Evolutionary conservation across 192 early-diverging fungal species (phyloP), one percentile per base, ranked within the genome.

Genomic region (Backusella tuberculispora): DNA sequence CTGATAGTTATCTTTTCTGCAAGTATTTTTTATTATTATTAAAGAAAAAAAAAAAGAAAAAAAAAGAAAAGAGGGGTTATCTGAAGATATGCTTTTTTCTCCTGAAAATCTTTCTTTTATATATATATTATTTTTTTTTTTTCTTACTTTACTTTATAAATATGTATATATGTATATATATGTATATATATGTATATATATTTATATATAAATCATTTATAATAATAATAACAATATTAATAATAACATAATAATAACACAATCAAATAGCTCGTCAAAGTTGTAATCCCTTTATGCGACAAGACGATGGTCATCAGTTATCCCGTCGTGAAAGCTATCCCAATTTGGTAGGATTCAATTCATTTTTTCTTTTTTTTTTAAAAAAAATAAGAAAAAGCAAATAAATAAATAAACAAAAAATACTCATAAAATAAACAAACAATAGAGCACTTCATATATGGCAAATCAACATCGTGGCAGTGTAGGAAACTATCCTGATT

Each of bases 311-410:
- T 26, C 66, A 67, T 43, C 66, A 67, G 41, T 67, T 67, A 67
- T 67, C 66, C 37, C 66, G 66, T 26, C 66, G 66, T 43, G 66
- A 67, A 67, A 67, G 66, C 19, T 67, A 67, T 42, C 66, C 66
- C n/a, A 67, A 67, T 21, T 42, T 67, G 40, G 66, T 67, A 67
- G 19, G 37, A 15, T 17, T 17, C 47, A 53, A 53, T 17, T 26
- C n/a, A 0, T 21, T 2, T 26, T 26, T 24, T 8, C 15, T 53
- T 1, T 53, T n/a, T 53, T 53, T 9, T 10, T 3, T 10, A 53
- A 53, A 24, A 60, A 24, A 2, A 9, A 60, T 24, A 5, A 13
- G 8, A 12, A 26, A n/a, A n/a, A n/a, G n/a, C n/a, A n/a, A n/a
- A n/a, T n/a, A n/a, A n/a, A n/a, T n/a, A n/a, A n/a, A n/a, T 5